These are phyloP conservation scores for Acer campestre DNA, from an alignment of 345 rosid species.

Conservation along the genomic window DNA sequence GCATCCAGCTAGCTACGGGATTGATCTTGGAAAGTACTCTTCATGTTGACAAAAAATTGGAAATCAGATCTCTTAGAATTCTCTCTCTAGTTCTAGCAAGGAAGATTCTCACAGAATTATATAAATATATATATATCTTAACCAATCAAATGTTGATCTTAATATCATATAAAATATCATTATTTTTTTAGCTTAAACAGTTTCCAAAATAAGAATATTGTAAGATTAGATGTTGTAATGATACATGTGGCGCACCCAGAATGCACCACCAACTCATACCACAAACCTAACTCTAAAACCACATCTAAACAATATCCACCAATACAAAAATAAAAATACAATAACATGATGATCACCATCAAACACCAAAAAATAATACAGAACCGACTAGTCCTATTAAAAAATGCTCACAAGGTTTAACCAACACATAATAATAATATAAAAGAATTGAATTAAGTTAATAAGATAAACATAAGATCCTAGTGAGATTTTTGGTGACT, in stretches of 20 bases:
- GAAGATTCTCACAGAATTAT: background rate
- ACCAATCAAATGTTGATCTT: conserved; percentile 1
- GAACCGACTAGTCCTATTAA: conserved; percentile 18
- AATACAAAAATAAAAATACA: background rate
- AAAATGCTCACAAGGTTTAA: conserved; percentile 22
- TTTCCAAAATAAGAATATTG: background rate
- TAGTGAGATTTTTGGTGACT: conserved; percentile 33
- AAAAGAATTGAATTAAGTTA: background rate
- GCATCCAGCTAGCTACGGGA: background rate
- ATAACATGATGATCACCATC: too few species aligned
- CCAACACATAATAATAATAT: conserved; percentile 11
- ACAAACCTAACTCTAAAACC: conserved; percentile 43
- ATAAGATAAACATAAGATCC: background rate
- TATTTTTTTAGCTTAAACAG: background rate
- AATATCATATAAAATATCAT: background rate
- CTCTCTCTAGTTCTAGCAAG: background rate
- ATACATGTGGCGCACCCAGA: conserved; percentile 35
- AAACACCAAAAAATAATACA: background rate
- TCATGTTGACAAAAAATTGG: background rate
- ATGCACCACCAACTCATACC: conserved; percentile 20
- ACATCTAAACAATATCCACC: conserved; percentile 38
- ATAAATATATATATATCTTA: background rate
- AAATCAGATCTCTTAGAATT: background rate
- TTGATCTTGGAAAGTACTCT: background rate
- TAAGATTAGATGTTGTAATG: conserved; percentile 9